phyloP scores from a whole-genome alignment of 2,329 filamentous ascomycete species.

The Fusarium dimerum region DNA sequence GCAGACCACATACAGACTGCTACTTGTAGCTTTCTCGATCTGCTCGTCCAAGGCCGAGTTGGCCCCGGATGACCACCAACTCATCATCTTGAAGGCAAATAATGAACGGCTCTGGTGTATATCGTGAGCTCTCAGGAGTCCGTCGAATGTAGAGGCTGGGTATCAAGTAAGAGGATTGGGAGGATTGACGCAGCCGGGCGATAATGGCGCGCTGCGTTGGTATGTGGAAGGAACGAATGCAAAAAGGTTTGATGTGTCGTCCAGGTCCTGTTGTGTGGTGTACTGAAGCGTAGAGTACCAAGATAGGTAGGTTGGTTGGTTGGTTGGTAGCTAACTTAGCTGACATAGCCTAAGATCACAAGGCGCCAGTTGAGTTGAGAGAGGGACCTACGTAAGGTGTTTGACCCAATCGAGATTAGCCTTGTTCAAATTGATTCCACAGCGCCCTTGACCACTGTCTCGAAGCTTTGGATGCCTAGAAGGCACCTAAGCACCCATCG shows the following conservation, averaged over 20 bases:
- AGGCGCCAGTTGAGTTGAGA: slow-evolving; percentile 13
- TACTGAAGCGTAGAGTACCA: background rate
- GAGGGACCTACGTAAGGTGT: slow-evolving; percentile 20
- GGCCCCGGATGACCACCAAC: slow-evolving; percentile 92
- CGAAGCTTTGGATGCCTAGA: background rate
- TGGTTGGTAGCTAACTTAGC: slow-evolving; percentile 9
- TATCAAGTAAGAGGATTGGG: background rate
- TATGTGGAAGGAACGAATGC: slow-evolving; percentile 11
- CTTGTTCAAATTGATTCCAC: slow-evolving; percentile 14
- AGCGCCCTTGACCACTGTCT: slow-evolving; percentile 7
- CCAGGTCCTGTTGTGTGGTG: slow-evolving; percentile 12
- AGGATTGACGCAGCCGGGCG: slow-evolving; percentile 1
- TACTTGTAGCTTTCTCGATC: slow-evolving; percentile 91
- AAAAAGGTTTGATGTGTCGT: slow-evolving; percentile 19
- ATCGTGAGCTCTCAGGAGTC: background rate
- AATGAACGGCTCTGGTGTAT: background rate
- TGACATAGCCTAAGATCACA: slow-evolving; percentile 24
- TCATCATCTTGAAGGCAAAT: slow-evolving; percentile 63
- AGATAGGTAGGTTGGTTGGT: background rate
- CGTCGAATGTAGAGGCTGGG: slow-evolving; percentile 1
- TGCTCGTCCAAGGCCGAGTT: slow-evolving; percentile 94
- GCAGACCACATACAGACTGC: slow-evolving; percentile 71
- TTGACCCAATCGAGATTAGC: slow-evolving; percentile 18
- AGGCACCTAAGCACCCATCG: background rate
- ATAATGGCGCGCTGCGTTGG: slow-evolving; percentile 4